Conservation (phyloP, 768 basidiomycete species). For the Suillus subaureus region DNA sequence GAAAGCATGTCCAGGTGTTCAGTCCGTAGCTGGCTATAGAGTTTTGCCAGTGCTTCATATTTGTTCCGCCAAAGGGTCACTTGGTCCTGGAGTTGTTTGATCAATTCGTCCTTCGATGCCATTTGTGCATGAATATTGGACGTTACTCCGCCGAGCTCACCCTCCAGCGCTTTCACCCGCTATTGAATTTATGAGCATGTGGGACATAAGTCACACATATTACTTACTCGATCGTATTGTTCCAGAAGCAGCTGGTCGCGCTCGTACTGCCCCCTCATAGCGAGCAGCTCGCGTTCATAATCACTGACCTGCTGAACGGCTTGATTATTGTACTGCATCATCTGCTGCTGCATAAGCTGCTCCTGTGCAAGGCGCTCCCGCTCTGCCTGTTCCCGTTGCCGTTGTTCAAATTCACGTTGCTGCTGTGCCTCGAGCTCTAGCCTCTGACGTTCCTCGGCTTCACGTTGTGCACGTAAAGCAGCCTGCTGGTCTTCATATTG, state of each 20-base stretch:
- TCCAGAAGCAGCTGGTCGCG: conserved; percentile 97
- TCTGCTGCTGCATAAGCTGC: conserved; percentile 80
- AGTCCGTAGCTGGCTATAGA: conserved; percentile 96
- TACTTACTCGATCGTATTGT: conserved; percentile 86
- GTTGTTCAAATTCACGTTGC: conserved; percentile 86
- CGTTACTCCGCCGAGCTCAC: conserved; percentile 76
- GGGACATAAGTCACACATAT: conserved; percentile 2
- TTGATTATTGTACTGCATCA: conserved; percentile 80
- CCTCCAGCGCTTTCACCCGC: conserved; percentile 95
- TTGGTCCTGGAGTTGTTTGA: conserved; percentile 95
- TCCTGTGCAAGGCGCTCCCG: conserved; percentile 88
- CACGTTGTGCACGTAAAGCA: conserved; percentile 78
- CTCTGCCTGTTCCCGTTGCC: conserved; percentile 87
- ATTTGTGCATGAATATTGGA: conserved; percentile 85
- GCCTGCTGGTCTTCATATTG: conserved; percentile 96
- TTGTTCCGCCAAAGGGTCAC: conserved; percentile 97
- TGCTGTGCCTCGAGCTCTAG: conserved; percentile 77
- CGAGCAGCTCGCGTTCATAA: conserved; percentile 87
- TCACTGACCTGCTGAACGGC: conserved; percentile 76
- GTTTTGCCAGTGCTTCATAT: conserved; percentile 96
- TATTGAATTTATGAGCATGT: conserved; percentile 33
- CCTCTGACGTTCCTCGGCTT: conserved; percentile 81
- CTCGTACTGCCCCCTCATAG: conserved; percentile 96
- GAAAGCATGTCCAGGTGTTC: conserved; percentile 97
- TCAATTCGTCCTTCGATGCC: conserved; percentile 90